phyloP scores from a whole-genome alignment of 495 filamentous ascomycete species.

The Podospora comata region DNA sequence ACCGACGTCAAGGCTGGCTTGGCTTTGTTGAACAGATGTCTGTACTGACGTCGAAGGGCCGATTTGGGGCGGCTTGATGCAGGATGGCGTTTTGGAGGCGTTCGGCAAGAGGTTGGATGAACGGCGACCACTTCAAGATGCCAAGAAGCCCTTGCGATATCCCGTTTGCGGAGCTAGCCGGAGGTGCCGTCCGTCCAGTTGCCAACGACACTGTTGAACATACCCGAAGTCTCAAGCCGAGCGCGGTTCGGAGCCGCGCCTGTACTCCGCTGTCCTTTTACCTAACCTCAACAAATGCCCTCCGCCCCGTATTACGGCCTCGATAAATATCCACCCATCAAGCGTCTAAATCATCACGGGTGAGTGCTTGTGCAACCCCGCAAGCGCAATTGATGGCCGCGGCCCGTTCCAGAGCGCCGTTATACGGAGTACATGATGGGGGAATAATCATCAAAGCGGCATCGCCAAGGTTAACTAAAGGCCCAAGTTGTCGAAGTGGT shows the following conservation, averaged over 20 bases:
- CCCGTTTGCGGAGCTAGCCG: background rate
- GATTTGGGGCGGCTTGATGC: slow-evolving; percentile 25
- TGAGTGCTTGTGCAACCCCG: background rate
- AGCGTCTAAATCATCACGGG: background rate
- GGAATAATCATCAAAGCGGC: background rate
- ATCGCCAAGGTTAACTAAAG: background rate
- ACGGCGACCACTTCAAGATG: slow-evolving; percentile 11
- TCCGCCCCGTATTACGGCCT: background rate
- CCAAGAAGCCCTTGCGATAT: background rate
- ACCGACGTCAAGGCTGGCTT: background rate
- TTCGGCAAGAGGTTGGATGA: slow-evolving; percentile 9
- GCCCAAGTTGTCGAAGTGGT: background rate
- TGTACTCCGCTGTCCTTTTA: background rate
- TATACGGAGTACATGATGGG: background rate
- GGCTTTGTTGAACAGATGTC: background rate
- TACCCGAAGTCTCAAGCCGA: background rate
- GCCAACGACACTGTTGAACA: background rate
- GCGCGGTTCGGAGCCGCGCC: background rate
- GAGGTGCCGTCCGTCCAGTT: slow-evolving; percentile 10
- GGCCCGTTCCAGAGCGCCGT: slow-evolving; percentile 4
- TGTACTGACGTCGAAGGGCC: slow-evolving; percentile 23
- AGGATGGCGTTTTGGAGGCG: slow-evolving; percentile 25
- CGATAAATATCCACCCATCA: background rate
- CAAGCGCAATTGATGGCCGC: background rate
- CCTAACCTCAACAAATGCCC: slow-evolving; percentile 3